A percentile compares a stretch with the other conserved stretches of the same genome.
phyloP scores from a whole-genome alignment of 495 filamentous ascomycete species.

The Xylaria castorea region DNA sequence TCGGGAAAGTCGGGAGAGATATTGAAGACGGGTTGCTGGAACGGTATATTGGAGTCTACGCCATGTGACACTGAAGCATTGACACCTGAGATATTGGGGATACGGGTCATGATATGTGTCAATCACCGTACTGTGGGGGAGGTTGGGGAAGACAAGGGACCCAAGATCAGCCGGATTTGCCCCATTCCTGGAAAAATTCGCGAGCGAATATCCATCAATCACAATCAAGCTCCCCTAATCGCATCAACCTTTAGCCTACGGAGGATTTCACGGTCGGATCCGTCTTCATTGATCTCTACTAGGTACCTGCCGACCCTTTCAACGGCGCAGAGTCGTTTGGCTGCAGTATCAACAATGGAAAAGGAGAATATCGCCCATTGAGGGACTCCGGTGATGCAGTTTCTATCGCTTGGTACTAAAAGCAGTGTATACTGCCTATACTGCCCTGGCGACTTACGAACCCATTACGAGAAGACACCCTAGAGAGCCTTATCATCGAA shows the following conservation, averaged over 20 bases:
- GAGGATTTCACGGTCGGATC: conserved; percentile 19
- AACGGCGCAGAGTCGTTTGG: background rate
- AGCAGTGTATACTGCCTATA: background rate
- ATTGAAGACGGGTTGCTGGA: conserved; percentile 19
- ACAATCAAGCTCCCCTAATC: conserved; percentile 6
- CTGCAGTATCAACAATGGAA: background rate
- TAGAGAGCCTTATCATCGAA: background rate
- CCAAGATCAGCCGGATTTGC: conserved; percentile 19
- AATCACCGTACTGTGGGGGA: conserved; percentile 6
- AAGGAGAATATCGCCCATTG: background rate
- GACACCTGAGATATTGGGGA: background rate
- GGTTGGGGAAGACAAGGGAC: conserved; percentile 22
- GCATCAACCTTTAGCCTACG: conserved; percentile 18
- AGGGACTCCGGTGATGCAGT: background rate
- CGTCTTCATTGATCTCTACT: background rate
- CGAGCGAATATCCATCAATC: conserved; percentile 21
- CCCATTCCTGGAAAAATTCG: conserved; percentile 25
- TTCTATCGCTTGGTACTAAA: background rate
- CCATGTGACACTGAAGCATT: background rate
- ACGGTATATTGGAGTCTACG: background rate
- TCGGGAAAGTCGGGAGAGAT: conserved; percentile 3
- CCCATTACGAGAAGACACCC: background rate
- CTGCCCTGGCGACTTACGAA: background rate
- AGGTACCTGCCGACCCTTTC: background rate
- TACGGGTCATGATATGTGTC: background rate